Evolutionary conservation across 2,329 filamentous ascomycete genomes (phyloP).

Genomic region (Pseudopyrenochaeta lycopersici): DNA sequence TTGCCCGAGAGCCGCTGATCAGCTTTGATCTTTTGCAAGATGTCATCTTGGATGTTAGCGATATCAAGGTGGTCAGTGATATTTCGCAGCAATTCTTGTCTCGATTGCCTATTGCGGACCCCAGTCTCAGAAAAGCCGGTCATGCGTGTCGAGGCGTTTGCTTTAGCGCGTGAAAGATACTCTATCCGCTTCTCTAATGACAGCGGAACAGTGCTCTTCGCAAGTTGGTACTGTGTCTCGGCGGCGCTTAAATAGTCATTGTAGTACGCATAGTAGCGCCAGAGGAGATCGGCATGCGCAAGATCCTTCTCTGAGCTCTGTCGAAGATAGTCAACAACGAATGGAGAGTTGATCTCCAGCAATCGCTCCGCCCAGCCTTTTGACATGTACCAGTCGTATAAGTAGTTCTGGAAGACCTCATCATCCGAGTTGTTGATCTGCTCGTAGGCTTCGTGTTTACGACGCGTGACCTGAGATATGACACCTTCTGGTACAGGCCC

Average conservation of each 20-base stretch:
- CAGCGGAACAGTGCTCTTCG: slow-evolving; percentile 81
- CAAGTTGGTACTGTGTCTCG: slow-evolving; percentile 82
- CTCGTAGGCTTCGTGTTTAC: slow-evolving; percentile 86
- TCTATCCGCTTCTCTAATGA: slow-evolving; percentile 86
- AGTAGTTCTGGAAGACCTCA: slow-evolving; percentile 91
- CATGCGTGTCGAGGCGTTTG: slow-evolving; percentile 87
- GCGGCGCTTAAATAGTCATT: slow-evolving; percentile 87
- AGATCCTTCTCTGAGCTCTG: slow-evolving; percentile 76
- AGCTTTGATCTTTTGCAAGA: slow-evolving; percentile 78
- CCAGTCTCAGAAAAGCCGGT: slow-evolving; percentile 70
- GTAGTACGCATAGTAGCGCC: slow-evolving; percentile 89
- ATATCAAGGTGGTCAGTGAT: slow-evolving; percentile 89
- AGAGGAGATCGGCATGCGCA: slow-evolving; percentile 87
- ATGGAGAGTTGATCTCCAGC: slow-evolving; percentile 82
- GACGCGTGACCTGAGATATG: slow-evolving; percentile 76
- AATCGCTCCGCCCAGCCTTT: slow-evolving; percentile 87
- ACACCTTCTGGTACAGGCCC: slow-evolving; percentile 81
- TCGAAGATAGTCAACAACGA: slow-evolving; percentile 86
- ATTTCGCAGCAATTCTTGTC: slow-evolving; percentile 85
- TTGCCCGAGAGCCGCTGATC: slow-evolving; percentile 75
- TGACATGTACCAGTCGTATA: slow-evolving; percentile 97
- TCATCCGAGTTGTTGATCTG: slow-evolving; percentile 89
- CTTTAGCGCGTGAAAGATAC: slow-evolving; percentile 88
- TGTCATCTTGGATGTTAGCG: slow-evolving; percentile 92
- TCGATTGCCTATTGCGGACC: slow-evolving; percentile 69